phyloP scores from a whole-genome alignment of 2,329 filamentous ascomycete species.

The Colletotrichum tanaceti region DNA sequence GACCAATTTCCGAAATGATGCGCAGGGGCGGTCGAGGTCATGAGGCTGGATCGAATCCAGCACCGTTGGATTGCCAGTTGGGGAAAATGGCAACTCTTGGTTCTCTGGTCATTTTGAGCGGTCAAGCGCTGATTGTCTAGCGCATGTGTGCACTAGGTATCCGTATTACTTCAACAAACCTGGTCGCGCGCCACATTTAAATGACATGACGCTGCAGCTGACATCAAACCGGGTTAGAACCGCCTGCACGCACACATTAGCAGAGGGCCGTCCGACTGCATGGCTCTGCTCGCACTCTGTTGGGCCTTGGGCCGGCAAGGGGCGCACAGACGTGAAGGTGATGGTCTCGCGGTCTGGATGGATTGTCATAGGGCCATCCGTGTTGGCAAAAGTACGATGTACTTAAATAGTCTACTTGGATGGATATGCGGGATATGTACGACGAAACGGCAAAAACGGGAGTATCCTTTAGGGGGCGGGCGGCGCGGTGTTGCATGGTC shows the following conservation, averaged over 20 bases:
- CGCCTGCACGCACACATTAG: constrained; percentile 13
- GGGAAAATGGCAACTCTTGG: neutral
- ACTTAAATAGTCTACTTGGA: neutral
- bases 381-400: constrained; percentile 20
- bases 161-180: constrained; percentile 1
- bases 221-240: constrained; percentile 31
- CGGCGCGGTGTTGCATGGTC: constrained; percentile 40
- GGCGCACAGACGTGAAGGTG: constrained; percentile 21
- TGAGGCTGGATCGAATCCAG: neutral
- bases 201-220: constrained; percentile 35
- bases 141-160: constrained; percentile 12
- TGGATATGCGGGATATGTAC: constrained; percentile 40
- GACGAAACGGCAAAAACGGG: constrained; percentile 40
- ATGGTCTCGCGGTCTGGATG: constrained; percentile 26
- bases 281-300: constrained; percentile 4
- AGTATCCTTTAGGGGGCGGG: constrained; percentile 42
- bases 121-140: constrained; percentile 21
- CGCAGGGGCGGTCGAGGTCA: too few relatives aligned
- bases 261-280: constrained; percentile 17
- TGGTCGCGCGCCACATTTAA: constrained; percentile 18
- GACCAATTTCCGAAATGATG: neutral
- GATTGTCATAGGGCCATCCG: constrained; percentile 29
- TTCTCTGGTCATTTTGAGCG: constrained; percentile 8
- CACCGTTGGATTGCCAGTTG: neutral
- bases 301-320: neutral